phyloP scores from a whole-genome alignment of 2,329 filamentous ascomycete species.

The Hymenoscyphus fraxineus region DNA sequence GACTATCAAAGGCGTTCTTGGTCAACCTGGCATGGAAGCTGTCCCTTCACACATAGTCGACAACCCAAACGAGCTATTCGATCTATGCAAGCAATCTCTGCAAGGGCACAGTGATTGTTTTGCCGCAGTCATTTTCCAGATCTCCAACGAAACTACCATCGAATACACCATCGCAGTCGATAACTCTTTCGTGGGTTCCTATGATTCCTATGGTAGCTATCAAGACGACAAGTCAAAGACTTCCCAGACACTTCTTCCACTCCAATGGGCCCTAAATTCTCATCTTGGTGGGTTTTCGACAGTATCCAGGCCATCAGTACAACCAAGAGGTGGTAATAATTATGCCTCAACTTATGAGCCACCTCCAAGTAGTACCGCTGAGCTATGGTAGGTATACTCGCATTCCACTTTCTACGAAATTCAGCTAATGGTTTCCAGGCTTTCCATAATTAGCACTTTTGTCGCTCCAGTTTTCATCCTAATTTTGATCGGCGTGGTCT shows the following conservation, averaged over 20 bases:
- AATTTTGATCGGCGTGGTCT: constrained; percentile 29
- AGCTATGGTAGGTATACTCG: constrained; percentile 10
- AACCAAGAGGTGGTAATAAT: constrained; percentile 19
- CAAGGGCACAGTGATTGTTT: constrained; percentile 26
- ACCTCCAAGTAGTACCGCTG: neutral
- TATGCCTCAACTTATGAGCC: constrained; percentile 10
- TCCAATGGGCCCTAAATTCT: constrained; percentile 27
- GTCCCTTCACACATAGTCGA: constrained; percentile 15
- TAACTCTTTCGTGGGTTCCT: neutral
- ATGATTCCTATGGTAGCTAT: constrained; percentile 12
- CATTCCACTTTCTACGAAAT: neutral
- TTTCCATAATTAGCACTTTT: constrained; percentile 17
- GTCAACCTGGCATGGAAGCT: constrained; percentile 18
- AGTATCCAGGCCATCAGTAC: constrained; percentile 20
- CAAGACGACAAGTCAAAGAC: constrained; percentile 15
- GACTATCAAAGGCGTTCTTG: constrained; percentile 23
- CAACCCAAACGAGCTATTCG: constrained; percentile 23
- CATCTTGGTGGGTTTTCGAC: constrained; percentile 22
- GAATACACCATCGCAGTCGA: constrained; percentile 28
- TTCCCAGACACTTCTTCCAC: constrained; percentile 18
- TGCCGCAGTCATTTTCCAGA: constrained; percentile 26
- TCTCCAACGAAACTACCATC: constrained; percentile 25
- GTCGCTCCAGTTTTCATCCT: constrained; percentile 28
- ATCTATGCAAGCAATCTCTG: constrained; percentile 25
- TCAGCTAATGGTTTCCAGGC: constrained; percentile 15